Evolutionary conservation across 768 basidiomycete genomes (phyloP).

Genomic region (Suillus lakei): DNA sequence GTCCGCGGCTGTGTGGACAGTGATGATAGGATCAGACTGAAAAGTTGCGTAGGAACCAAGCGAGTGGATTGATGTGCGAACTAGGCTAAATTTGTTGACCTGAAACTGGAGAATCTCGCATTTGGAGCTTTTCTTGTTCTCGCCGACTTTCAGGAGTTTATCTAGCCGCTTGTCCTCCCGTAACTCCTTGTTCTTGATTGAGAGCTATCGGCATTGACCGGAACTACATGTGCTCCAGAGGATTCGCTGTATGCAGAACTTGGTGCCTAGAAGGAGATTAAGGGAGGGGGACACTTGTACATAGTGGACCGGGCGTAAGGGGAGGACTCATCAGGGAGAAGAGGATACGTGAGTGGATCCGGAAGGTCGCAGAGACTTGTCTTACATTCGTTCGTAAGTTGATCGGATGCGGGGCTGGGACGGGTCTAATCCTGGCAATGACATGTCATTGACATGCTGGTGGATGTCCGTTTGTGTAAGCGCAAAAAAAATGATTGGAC

Average conservation of each 20-base stretch:
- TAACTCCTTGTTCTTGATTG: not conserved
- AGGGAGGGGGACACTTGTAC: no score
- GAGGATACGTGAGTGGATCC: not conserved
- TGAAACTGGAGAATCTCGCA: not conserved
- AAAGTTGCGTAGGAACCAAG: not conserved
- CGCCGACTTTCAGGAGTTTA: no score
- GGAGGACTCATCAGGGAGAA: not conserved
- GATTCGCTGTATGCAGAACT: not conserved
- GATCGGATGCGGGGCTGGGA: not conserved
- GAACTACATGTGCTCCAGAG: not conserved
- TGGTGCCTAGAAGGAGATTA: not conserved
- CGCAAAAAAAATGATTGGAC: not conserved
- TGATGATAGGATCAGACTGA: not conserved
- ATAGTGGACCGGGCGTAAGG: not conserved
- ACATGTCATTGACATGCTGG: not conserved
- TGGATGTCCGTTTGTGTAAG: not conserved
- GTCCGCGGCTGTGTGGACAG: not conserved
- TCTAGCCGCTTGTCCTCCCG: not conserved
- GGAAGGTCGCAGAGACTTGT: not conserved
- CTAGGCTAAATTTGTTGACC: no score
- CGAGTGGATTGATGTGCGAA: not conserved
- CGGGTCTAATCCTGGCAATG: not conserved
- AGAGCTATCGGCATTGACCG: not conserved
- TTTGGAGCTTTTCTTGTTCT: not conserved
- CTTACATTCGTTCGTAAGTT: not conserved